Percentiles rank a stretch among this genome's conserved stretches.
Evolutionary conservation across 371 early-diverging fungal genomes (phyloP).

Genomic region (Mucor circinelloides): DNA sequence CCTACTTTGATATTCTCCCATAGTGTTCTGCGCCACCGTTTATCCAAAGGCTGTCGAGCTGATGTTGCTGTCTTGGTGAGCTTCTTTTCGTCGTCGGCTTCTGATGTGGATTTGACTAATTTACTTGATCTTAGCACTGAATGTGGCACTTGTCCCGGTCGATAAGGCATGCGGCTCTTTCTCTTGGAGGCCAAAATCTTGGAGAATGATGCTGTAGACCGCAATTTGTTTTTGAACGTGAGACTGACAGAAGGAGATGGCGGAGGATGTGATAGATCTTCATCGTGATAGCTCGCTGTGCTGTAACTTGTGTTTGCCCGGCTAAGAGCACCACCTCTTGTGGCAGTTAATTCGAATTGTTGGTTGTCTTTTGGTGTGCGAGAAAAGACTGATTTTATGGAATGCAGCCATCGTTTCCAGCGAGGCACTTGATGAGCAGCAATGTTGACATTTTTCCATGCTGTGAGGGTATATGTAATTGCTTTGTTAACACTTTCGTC

Average conservation of each 20-base stretch:
- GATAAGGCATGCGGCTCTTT: constrained; percentile 40
- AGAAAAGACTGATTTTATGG: not conserved
- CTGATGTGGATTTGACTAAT: constrained; percentile 9
- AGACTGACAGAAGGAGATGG: constrained; percentile 9
- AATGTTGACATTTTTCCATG: constrained; percentile 65
- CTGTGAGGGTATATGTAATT: constrained; percentile 49
- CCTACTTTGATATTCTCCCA: constrained; percentile 93
- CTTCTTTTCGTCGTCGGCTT: not conserved
- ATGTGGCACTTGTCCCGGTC: constrained; percentile 56
- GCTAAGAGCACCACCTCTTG: constrained; percentile 3
- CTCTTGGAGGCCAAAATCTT: constrained; percentile 27
- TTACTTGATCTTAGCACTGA: constrained; percentile 36
- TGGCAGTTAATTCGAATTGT: constrained; percentile 13
- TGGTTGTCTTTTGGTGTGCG: not conserved
- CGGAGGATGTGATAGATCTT: not conserved
- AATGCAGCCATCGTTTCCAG: constrained; percentile 24
- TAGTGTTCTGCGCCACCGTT: constrained; percentile 53
- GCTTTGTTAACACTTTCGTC: constrained; percentile 79
- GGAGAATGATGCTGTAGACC: constrained; percentile 29
- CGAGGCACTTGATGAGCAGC: constrained; percentile 44
- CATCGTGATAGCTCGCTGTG: not conserved
- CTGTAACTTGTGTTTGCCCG: constrained; percentile 3
- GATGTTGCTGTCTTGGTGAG: constrained; percentile 16
- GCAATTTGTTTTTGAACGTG: constrained; percentile 19
- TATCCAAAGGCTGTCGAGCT: constrained; percentile 32